Base-by-base conservation (phyloP, 345 rosid species). In the Geranium rotundifolium region DNA sequence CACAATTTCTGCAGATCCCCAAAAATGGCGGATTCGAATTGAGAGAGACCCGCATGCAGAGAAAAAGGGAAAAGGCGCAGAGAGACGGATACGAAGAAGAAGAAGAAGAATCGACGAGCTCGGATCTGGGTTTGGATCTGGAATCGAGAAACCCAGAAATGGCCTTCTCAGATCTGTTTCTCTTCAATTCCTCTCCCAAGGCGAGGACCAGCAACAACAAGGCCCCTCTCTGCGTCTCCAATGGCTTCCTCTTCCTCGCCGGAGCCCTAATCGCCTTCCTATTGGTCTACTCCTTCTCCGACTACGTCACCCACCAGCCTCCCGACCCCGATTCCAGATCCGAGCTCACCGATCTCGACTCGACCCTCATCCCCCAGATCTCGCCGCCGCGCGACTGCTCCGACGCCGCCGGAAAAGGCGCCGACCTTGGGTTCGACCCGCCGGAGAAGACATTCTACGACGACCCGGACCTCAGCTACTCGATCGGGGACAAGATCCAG, bases 391-490 rank as follows among this genome's bases (percentile, higher is more conserved):
- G 31, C 12, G 39, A 23, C 49, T 71, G 78, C 64, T 19, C 55
- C 56, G 64, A 37, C 74, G 78, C 71, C 68, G 74, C 59, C 61
- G 62, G 41, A 8, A 34, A 8, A 34, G 41, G 7, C 41, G 41
- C 10, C 41, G 41, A 34, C 10, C 10, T 34, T 0, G 41, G 41
- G 19, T 64, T 64, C 69, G 96, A 88, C 67, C 87, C 97, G 1
- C 70, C 82, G 4, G 87, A 78, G 7, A 46, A 63, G 54, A 87
- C 82, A 18, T 93, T 82, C 73, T 93, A 84, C 76, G 99, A 93
- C 46, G 92, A 90, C 31, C 90, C 86, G 7, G 82, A 76, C 20
- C 19, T 93, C 69, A 69, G 85, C 39, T 90, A 90, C 60, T 66
- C 84, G 0, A 65, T 93, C 13, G 97, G 76, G 15, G 80, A 76